phyloP scores from a whole-genome alignment of 495 filamentous ascomycete genomes.

The Neurospora pannonica region DNA sequence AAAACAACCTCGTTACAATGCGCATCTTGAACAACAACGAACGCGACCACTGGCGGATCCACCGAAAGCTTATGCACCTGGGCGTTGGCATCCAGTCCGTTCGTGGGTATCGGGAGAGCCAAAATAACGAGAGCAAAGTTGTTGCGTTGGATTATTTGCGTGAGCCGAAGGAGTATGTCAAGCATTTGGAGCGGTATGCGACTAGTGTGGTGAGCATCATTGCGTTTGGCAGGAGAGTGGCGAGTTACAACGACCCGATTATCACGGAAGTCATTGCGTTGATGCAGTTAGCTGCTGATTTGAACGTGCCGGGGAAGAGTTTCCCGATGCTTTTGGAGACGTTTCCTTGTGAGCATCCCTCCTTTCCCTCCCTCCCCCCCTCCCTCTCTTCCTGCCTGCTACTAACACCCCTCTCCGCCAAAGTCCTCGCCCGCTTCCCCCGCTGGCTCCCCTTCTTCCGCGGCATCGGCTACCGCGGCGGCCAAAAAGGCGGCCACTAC shows the following conservation, averaged over 20 bases:
- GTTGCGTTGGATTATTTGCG: conserved; percentile 43
- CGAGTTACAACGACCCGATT: conserved; percentile 47
- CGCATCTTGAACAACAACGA: conserved; percentile 35
- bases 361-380: background rate
- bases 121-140: conserved; percentile 49
- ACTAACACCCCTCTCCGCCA: too few relatives aligned
- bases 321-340: conserved; percentile 56
- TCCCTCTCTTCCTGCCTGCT: background rate
- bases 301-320: conserved; percentile 54
- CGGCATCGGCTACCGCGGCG: conserved; percentile 38
- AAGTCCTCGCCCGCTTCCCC: conserved; percentile 46
- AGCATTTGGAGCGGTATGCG: conserved; percentile 55
- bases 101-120: conserved; percentile 47
- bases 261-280: conserved; percentile 52
- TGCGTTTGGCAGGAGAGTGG: conserved; percentile 51
- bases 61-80: conserved; percentile 53
- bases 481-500: conserved; percentile 33
- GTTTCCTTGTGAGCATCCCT: conserved; percentile 34
- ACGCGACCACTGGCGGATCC: conserved; percentile 50
- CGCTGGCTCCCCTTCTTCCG: conserved; percentile 51
- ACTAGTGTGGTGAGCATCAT: conserved; percentile 56
- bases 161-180: conserved; percentile 44
- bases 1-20: conserved; percentile 52
- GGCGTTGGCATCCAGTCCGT: conserved; percentile 52
- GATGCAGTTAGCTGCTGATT: conserved; percentile 54